Base-by-base conservation (phyloP, 2,329 filamentous ascomycete genomes). In the Scortechinia acanthostroma region DNA sequence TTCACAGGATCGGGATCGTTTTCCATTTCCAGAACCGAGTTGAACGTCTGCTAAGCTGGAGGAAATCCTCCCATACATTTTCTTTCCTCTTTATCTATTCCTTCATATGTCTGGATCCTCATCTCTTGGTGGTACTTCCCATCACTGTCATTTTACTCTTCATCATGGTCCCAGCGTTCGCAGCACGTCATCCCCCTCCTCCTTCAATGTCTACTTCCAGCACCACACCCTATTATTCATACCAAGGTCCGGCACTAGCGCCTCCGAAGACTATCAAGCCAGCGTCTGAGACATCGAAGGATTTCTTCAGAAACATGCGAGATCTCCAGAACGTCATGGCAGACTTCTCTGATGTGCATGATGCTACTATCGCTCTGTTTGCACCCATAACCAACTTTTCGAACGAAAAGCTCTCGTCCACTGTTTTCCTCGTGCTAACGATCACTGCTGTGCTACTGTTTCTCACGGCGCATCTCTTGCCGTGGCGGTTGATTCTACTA, bases 271-370 rank as follows among this genome's bases (percentile, higher is more conserved):
- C 35, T 19, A 40, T 40, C 17, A 19, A 40, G 35, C 35, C 35
- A 6, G 35, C 35, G 6, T 19, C 35, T 17, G 35, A 40, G 17
- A 40, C 35, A 10, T 40, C 35, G 6, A 40, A 40, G 17, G 35
- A 40, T 19, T 40, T 40, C 35, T 40, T 40, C 17, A 13, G 35
- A 13, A 40, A 40, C 35, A 10, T 40, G 35, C 10, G 35, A 10
- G 35, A 40, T 40, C 35, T 40, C 17, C 35, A 40, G 35, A 40
- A 40, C 17, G 14, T 13, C 35, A 40, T 40, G 35, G 35, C 35
- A 6, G 35, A 40, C 17, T 40, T 40, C 17, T 40, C 35, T 19
- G 35, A 40, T 40, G 10, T 10, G 10, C 35, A 40, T 40, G 35
- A 40, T 19, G 35, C 10, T 6, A 19, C 17, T 19, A 19, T 40